Percentiles rank a stretch among this genome's conserved stretches.
Evolutionary conservation across 2,329 filamentous ascomycete genomes (phyloP).

Genomic region (Aspergillus sclerotialis): DNA sequence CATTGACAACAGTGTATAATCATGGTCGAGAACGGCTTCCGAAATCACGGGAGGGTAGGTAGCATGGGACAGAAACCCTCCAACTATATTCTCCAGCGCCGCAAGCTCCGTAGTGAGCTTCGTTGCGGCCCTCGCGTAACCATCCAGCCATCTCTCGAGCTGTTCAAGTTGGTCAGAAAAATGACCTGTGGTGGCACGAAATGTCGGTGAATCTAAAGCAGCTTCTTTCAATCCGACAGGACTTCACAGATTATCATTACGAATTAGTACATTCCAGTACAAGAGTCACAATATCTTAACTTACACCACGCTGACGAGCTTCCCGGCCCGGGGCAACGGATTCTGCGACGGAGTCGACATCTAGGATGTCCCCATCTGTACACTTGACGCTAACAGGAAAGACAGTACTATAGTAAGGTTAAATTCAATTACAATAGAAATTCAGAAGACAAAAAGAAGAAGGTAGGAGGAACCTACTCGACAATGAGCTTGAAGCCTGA

Average conservation of each 20-base stretch:
- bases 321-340: constrained; percentile 34
- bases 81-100: constrained; percentile 71
- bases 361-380: constrained; percentile 32
- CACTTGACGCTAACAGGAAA: constrained; percentile 16
- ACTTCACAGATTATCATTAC: constrained; percentile 29
- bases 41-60: constrained; percentile 67
- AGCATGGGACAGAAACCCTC: constrained; percentile 66
- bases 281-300: constrained; percentile 10
- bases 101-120: constrained; percentile 60
- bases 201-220: constrained; percentile 90
- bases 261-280: background rate
- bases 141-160: constrained; percentile 86
- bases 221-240: constrained; percentile 91
- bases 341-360: constrained; percentile 35
- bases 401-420: constrained; percentile 3
- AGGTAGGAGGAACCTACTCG: constrained; percentile 4
- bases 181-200: constrained; percentile 77
- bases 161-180: constrained; percentile 87
- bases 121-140: constrained; percentile 56
- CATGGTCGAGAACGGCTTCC: constrained; percentile 84
- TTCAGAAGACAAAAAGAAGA: constrained; percentile 4
- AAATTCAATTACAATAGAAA: constrained; percentile 3
- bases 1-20: constrained; percentile 85
- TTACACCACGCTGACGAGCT: constrained; percentile 41
- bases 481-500: background rate